Percentiles rank a stretch among this genome's conserved stretches.
These are phyloP conservation scores for Pichia sp. DNA, from an alignment of 1,139 yeast genomes.

Conservation along the genomic window DNA sequence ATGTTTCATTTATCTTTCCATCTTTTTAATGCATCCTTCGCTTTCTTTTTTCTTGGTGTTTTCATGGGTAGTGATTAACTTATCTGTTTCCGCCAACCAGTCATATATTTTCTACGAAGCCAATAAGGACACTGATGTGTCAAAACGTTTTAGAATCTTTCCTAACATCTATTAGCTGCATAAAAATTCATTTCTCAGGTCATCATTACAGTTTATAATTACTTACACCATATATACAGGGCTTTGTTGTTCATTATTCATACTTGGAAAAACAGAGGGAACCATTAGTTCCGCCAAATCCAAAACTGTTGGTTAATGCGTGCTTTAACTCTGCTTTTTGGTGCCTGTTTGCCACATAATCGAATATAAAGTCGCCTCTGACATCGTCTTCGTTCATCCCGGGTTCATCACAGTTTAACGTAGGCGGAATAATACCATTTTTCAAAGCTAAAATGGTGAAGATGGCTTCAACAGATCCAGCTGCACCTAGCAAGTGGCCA, in stretches of 20 bases:
- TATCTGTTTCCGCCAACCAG: slow-evolving; percentile 61
- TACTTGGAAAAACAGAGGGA: slow-evolving; percentile 48
- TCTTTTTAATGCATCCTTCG: slow-evolving; percentile 26
- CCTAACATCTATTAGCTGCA: slow-evolving; percentile 36
- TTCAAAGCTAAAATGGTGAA: slow-evolving; percentile 69
- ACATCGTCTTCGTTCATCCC: slow-evolving; percentile 45
- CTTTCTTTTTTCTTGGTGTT: slow-evolving; percentile 27
- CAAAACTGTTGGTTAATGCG: slow-evolving; percentile 88
- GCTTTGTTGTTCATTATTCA: not conserved
- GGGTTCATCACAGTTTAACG: slow-evolving; percentile 58
- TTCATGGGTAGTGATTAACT: slow-evolving; percentile 61
- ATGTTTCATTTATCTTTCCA: slow-evolving; percentile 52
- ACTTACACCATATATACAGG: not conserved
- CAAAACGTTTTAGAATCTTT: slow-evolving; percentile 30
- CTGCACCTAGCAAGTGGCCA: slow-evolving; percentile 94
- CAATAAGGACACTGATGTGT: slow-evolving; percentile 15
- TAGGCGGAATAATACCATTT: slow-evolving; percentile 66
- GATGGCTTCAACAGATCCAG: slow-evolving; percentile 90
- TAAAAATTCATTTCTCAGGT: not conserved
- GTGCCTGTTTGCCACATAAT: slow-evolving; percentile 55
- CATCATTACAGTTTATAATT: not conserved
- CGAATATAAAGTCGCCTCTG: slow-evolving; percentile 45
- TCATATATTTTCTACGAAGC: slow-evolving; percentile 48
- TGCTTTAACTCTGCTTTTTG: slow-evolving; percentile 25
- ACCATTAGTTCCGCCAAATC: slow-evolving; percentile 96